These are phyloP conservation scores for Chrysopogon serrulatus DNA, from an alignment of 176 grass and related monocot genomes.

Conservation along the genomic window DNA sequence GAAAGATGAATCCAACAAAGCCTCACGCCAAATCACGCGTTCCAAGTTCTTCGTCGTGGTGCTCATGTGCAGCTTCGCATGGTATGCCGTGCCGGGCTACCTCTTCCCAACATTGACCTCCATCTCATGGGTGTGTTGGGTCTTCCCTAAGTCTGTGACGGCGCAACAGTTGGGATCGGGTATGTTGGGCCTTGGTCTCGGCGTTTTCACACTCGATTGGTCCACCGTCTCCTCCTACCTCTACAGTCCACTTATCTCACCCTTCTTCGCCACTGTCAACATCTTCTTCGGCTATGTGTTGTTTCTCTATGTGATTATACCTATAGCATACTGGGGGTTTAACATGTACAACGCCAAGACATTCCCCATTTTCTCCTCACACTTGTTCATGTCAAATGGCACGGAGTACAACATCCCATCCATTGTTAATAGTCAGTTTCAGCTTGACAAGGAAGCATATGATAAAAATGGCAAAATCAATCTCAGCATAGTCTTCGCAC, in stretches of 20 bases:
- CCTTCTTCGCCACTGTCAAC: slow-evolving; percentile 79
- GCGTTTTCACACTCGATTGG: slow-evolving; percentile 85
- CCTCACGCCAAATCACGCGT: slow-evolving; percentile 42
- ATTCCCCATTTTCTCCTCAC: slow-evolving; percentile 72
- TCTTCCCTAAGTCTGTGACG: slow-evolving; percentile 66
- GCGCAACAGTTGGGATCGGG: slow-evolving; percentile 86
- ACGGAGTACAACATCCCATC: slow-evolving; percentile 32
- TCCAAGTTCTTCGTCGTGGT: slow-evolving; percentile 81
- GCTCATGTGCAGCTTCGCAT: slow-evolving; percentile 68
- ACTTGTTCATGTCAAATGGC: slow-evolving; percentile 72
- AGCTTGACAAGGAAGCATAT: slow-evolving; percentile 46
- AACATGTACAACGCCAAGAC: slow-evolving; percentile 59
- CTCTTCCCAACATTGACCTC: slow-evolving; percentile 54
- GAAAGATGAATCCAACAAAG: slow-evolving; percentile 42
- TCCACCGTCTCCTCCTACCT: slow-evolving; percentile 64
- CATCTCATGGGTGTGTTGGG: slow-evolving; percentile 89
- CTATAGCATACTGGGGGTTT: slow-evolving; percentile 54
- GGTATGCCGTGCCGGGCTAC: slow-evolving; percentile 63
- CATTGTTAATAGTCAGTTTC: slow-evolving; percentile 56
- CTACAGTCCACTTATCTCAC: slow-evolving; percentile 64
- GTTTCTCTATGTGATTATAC: slow-evolving; percentile 48
- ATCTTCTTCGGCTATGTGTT: slow-evolving; percentile 54
- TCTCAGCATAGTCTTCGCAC: slow-evolving; percentile 63
- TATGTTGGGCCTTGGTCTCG: slow-evolving; percentile 55
- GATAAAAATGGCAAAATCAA: slow-evolving; percentile 39